Conservation (phyloP, 768 basidiomycete genomes). For the Tubosaeta sp. region DNA sequence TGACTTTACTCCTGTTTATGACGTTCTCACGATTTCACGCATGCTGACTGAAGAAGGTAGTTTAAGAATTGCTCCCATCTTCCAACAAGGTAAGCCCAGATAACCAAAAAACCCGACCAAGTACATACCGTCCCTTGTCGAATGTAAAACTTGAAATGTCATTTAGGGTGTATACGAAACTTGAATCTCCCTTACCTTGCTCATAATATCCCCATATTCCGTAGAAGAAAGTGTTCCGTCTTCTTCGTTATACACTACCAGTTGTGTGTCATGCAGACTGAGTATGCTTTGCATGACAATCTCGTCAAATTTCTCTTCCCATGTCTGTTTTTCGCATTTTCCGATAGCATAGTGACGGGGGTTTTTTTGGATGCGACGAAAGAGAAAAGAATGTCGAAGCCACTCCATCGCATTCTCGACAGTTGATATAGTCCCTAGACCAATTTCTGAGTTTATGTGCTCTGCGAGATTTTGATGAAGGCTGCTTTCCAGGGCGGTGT, state of each 20-base stretch:
- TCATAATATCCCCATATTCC: slow-evolving; percentile 83
- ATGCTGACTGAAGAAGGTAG: slow-evolving; percentile 51
- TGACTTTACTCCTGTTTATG: not conserved
- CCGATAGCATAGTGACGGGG: slow-evolving; percentile 69
- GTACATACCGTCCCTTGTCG: slow-evolving; percentile 57
- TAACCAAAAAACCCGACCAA: not conserved
- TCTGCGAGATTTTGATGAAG: slow-evolving; percentile 82
- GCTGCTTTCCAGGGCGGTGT: slow-evolving; percentile 78
- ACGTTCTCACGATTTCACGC: slow-evolving; percentile 59
- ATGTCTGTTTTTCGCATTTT: slow-evolving; percentile 52
- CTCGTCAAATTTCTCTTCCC: slow-evolving; percentile 69
- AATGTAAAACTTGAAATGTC: slow-evolving; percentile 61
- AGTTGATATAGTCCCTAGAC: slow-evolving; percentile 75
- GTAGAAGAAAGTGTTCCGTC: slow-evolving; percentile 54
- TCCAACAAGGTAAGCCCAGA: slow-evolving; percentile 1
- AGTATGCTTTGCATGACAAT: slow-evolving; percentile 66
- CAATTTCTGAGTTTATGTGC: slow-evolving; percentile 93
- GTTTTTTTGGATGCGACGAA: slow-evolving; percentile 80
- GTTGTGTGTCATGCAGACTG: slow-evolving; percentile 54
- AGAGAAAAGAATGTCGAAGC: slow-evolving; percentile 84
- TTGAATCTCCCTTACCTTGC: slow-evolving; percentile 53
- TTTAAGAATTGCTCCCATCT: slow-evolving; percentile 68
- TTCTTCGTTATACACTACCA: slow-evolving; percentile 46
- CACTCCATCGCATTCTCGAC: slow-evolving; percentile 72
- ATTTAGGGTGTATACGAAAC: not conserved